Base-by-base conservation (phyloP, 495 filamentous ascomycete genomes). In the Hypoxylon perforatum region DNA sequence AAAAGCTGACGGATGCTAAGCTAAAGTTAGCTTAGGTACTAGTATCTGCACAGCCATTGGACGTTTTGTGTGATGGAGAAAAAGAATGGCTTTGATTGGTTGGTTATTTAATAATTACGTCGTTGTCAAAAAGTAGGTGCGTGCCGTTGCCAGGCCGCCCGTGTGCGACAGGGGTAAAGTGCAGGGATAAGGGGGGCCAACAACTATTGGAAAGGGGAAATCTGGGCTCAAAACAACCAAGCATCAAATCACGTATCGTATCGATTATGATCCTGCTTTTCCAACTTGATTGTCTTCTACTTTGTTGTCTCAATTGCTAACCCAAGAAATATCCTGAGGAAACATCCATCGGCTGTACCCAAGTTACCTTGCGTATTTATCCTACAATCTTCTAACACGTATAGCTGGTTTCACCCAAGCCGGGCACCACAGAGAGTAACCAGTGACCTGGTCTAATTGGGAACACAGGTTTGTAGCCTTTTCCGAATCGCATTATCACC, bases 81-180 rank as follows among this genome's bases (percentile, higher is more conserved):
- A 28, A 3, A 28, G 3, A 28, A 28, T 3, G 25, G 25, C 25
- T 28, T 28, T 65, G 39, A 65, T 65, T 65, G 61, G 61, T 33
- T 46, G 11, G 42, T 35, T 15, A 22, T 30, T 9, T 18, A 21
- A 42, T 18, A 57, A 55, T 59, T 65, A 59, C 62, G 62, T 65
- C 25, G 62, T 22, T 44, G 0, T 10, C 12, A 38, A 15, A 6
- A 42, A n/a, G 39, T 42, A 42, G 21, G 35, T 59, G 42, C 36
- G 23, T 23, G 46, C 46, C 36, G 64, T 67, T 67, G 64, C 64
- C 64, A 67, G 64, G 64, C 62, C 57, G 64, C 41, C 38, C 33
- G 41, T 21, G 45, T 15, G 6, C 18, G 39, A 57, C 64, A 67
- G 57, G 64, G 64, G 64, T 62, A 53, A n/a, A 1, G 25, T 48